These are phyloP conservation scores for Circinella minor DNA, from an alignment of 371 early-diverging fungal genomes.

Conservation along the genomic window DNA sequence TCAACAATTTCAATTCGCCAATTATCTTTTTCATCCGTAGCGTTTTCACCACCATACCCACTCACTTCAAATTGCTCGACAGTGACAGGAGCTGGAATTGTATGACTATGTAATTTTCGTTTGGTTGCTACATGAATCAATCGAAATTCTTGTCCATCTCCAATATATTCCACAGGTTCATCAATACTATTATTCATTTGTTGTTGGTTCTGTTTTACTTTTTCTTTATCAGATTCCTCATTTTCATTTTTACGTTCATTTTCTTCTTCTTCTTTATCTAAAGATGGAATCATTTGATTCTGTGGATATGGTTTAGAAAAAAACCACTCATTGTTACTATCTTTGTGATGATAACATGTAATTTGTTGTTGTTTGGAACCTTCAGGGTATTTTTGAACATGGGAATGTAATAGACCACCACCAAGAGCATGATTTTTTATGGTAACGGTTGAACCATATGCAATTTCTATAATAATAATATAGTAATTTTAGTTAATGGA, in stretches of 20 bases:
- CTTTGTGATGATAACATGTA: constrained; percentile 89
- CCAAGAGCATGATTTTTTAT: constrained; percentile 86
- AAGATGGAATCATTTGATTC: no score
- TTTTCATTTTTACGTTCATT: no score
- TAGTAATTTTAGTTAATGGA: no score
- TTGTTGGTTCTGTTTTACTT: neutral
- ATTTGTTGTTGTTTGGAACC: constrained; percentile 55
- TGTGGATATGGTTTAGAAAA: constrained; percentile 32
- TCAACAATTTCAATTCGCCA: constrained; percentile 91
- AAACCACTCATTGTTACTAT: constrained; percentile 96
- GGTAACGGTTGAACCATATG: constrained; percentile 91
- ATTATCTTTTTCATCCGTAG: constrained; percentile 80
- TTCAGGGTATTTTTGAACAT: constrained; percentile 89
- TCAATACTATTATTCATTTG: constrained; percentile 6
- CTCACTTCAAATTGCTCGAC: constrained; percentile 87
- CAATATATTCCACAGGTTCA: constrained; percentile 50
- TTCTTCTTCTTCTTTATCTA: no score
- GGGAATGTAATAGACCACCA: constrained; percentile 98
- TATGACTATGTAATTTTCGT: constrained; percentile 85
- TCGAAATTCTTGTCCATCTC: constrained; percentile 83
- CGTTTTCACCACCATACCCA: constrained; percentile 66
- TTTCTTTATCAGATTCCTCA: no score
- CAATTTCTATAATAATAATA: constrained; percentile 66
- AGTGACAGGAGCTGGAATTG: constrained; percentile 83
- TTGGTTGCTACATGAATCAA: constrained; percentile 76